These are phyloP conservation scores for Talaromyces rugulosus DNA, from an alignment of 2,329 filamentous ascomycete genomes.

Conservation along the genomic window DNA sequence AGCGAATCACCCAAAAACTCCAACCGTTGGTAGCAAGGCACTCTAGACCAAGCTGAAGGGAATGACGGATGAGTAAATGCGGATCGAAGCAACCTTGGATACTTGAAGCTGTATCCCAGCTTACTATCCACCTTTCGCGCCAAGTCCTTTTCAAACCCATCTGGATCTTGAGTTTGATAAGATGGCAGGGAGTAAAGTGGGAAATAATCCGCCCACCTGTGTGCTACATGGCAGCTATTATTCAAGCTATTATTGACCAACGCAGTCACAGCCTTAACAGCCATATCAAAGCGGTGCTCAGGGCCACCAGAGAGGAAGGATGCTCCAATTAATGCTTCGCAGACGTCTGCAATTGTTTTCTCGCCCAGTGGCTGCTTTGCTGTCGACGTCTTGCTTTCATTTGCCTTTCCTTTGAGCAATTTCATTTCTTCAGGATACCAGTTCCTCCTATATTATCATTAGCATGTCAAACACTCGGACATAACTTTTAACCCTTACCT, in stretches of 20 bases:
- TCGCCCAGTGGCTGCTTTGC: slow-evolving; percentile 66
- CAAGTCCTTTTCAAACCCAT: slow-evolving; percentile 65
- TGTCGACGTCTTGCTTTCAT: slow-evolving; percentile 43
- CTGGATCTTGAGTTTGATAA: slow-evolving; percentile 63
- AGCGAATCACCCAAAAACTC: slow-evolving; percentile 90
- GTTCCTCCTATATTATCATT: slow-evolving; percentile 48
- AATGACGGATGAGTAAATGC: slow-evolving; percentile 88
- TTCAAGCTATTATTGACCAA: slow-evolving; percentile 63
- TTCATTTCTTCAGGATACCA: slow-evolving; percentile 86
- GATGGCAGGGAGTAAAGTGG: slow-evolving; percentile 62
- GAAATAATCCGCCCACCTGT: slow-evolving; percentile 69
- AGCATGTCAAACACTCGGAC: neutral
- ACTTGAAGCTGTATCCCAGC: slow-evolving; percentile 64
- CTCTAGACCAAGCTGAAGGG: slow-evolving; percentile 66
- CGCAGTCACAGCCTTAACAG: slow-evolving; percentile 53
- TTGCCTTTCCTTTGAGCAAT: slow-evolving; percentile 67
- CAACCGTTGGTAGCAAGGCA: slow-evolving; percentile 84
- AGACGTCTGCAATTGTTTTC: slow-evolving; percentile 92
- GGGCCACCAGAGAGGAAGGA: slow-evolving; percentile 58
- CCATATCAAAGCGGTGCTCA: slow-evolving; percentile 52
- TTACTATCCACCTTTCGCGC: slow-evolving; percentile 59
- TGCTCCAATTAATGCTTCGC: slow-evolving; percentile 89
- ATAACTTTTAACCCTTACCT: slow-evolving; percentile 42
- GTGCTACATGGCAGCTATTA: slow-evolving; percentile 60
- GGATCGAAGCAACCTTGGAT: slow-evolving; percentile 71